A percentile compares a stretch with the other conserved stretches of the same genome.
These are phyloP conservation scores for Aechmea fasciata DNA, from an alignment of 176 grass and related monocot species.

Conservation along the genomic window DNA sequence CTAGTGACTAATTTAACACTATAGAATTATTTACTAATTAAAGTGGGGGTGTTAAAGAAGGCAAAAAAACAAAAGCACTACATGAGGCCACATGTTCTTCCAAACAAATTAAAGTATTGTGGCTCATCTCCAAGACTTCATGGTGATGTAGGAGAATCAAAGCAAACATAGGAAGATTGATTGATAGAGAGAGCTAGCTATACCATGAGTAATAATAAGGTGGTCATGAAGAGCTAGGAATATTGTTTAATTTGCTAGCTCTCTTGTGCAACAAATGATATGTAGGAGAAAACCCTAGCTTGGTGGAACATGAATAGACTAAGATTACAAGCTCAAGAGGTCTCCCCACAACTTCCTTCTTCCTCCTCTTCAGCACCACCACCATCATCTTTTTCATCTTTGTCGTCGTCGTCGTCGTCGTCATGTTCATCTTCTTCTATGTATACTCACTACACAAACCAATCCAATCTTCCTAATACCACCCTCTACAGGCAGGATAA, in stretches of 20 bases:
- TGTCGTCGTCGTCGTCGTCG: not conserved
- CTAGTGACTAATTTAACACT: not conserved
- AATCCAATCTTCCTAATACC: constrained; percentile 1
- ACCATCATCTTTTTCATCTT: not conserved
- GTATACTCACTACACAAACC: constrained; percentile 37
- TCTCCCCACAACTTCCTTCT: not conserved
- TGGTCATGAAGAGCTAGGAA: not conserved
- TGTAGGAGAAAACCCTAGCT: constrained; percentile 6
- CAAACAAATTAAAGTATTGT: not conserved
- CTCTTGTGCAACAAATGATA: constrained; percentile 17
- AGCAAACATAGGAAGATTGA: constrained; percentile 1
- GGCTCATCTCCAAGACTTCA: not conserved
- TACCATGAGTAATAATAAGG: not conserved
- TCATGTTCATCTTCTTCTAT: constrained; percentile 36
- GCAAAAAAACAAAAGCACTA: not conserved
- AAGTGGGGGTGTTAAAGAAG: constrained; percentile 12
- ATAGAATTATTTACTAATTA: not conserved
- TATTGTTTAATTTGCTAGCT: not conserved
- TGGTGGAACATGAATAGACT: constrained; percentile 6
- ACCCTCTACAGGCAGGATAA: constrained; percentile 21
- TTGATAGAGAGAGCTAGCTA: not conserved
- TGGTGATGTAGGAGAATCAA: not conserved
- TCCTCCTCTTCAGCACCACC: not conserved
- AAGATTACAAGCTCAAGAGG: not conserved
- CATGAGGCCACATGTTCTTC: constrained; percentile 2